Evolutionary conservation across 2,329 filamentous ascomycete species (phyloP), one percentile per base, ranked within the genome.

Genomic region (Aspergillus sp.): DNA sequence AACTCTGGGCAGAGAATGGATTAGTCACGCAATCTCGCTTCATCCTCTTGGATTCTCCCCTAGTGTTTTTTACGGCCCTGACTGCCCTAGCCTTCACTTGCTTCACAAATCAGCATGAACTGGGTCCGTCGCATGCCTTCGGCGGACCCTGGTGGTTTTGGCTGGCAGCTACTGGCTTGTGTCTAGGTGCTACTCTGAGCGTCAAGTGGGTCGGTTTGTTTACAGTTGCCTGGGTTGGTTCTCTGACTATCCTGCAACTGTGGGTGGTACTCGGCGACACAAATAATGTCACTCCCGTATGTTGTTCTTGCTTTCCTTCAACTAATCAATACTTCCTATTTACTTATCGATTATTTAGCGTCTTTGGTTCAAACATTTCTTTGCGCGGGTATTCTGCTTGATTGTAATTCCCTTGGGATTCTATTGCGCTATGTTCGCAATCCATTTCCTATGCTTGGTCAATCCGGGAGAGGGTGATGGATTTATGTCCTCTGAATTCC

Each of bases 401-500:
- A 92, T 99, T 64, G 81, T 96, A 65, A 90, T 99, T 64, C 95
- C 95, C 6, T 65, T 89, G 24, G 87, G 86, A 36, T 96, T 99
- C 78, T 99, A 99, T 80, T 88, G 97, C 82, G 88, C 85, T 69
- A 96, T 98, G 90, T 99, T 99, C 70, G 93, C 86, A 53, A 96
- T 99, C 68, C 95, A 99, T 81, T 99, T 99, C 77, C 66, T 93
- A 65, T 96, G 91, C 80, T 84, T 99, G 42, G 85, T 89, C 59
- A 99, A 99, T 78, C 95, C 95, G 26, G 95, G 95, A 59, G 95
- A 99, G 52, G 95, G 95, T 54, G 95, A 99, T 75, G 95, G 95
- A 55, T 99, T 99, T 81, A 99, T 99, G 95, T 97, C 93, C 71
- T 96, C 93, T 55, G 95, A 99, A 72, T 99, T 99, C 81, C 95